phyloP scores from a whole-genome alignment of 1,284 basidiomycete genomes.

The Puccinia novopanici region DNA sequence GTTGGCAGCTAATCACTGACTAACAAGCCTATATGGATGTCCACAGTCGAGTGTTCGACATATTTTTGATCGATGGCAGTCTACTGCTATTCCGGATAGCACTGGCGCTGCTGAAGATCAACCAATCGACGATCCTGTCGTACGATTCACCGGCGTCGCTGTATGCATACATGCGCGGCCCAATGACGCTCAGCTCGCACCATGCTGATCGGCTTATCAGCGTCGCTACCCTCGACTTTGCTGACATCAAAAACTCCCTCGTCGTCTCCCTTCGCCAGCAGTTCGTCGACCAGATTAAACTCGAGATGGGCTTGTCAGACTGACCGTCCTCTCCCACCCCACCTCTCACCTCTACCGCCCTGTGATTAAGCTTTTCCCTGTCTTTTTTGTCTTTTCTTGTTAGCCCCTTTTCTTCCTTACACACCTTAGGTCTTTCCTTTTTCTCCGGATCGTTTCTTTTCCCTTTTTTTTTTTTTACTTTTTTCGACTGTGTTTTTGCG shows the following conservation, averaged over 20 bases:
- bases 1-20: constrained; percentile 63
- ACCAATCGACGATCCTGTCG: constrained; percentile 76
- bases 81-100: constrained; percentile 74
- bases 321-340: neutral
- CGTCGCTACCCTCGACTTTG: constrained; percentile 61
- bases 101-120: constrained; percentile 77
- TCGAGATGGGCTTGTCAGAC: constrained; percentile 24
- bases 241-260: constrained; percentile 25
- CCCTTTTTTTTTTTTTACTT: neutral
- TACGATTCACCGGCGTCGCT: constrained; percentile 81
- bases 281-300: constrained; percentile 32
- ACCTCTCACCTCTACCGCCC: neutral
- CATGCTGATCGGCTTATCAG: constrained; percentile 83
- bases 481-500: neutral
- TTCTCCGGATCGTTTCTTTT: neutral
- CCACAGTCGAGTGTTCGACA: constrained; percentile 63
- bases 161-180: constrained; percentile 77
- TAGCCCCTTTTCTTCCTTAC: too few species aligned
- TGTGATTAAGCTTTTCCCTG: neutral
- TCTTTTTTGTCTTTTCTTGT: neutral
- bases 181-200: constrained; percentile 84
- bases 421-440: neutral
- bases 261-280: constrained; percentile 2
- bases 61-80: constrained; percentile 90
- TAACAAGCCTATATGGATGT: too few species aligned